These are phyloP conservation scores for Aphanocladium album DNA, from an alignment of 2,329 filamentous ascomycete species.

Conservation along the genomic window DNA sequence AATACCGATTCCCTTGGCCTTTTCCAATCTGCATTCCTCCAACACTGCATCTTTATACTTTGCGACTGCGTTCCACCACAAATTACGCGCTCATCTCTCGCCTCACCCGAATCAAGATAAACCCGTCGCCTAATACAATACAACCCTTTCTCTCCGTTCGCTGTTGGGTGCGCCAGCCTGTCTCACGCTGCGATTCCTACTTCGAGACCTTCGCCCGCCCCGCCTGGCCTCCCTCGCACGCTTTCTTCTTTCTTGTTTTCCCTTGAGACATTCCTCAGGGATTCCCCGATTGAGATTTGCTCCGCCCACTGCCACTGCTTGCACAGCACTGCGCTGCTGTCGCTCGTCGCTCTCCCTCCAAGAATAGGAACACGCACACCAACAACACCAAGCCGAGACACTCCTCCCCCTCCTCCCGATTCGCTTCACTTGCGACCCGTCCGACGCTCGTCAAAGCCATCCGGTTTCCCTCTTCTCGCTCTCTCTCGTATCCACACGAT, in stretches of 20 bases:
- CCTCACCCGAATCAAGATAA: not conserved
- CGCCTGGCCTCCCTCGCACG: not conserved
- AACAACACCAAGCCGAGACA: too few species aligned
- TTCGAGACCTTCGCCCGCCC: not conserved
- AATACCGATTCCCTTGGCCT: not conserved
- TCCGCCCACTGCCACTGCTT: too few species aligned
- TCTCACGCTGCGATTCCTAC: not conserved
- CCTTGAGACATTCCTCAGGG: not conserved
- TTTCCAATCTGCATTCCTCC: not conserved
- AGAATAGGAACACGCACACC: too few species aligned
- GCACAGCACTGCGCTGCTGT: too few species aligned
- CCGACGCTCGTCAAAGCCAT: not conserved
- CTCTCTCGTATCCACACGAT: not conserved
- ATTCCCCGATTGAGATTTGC: too few species aligned
- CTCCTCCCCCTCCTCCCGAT: not conserved
- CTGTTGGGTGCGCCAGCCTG: too few species aligned
- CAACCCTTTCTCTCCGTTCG: too few species aligned
- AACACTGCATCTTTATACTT: not conserved
- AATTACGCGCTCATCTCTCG: too few species aligned
- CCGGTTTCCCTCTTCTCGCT: not conserved
- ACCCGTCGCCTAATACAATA: not conserved
- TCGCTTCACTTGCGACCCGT: not conserved
- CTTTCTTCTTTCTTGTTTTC: not conserved
- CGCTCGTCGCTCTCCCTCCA: too few species aligned
- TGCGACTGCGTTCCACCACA: not conserved